These are phyloP conservation scores for Mucor indicus DNA, from an alignment of 371 early-diverging fungal genomes.

Conservation along the genomic window DNA sequence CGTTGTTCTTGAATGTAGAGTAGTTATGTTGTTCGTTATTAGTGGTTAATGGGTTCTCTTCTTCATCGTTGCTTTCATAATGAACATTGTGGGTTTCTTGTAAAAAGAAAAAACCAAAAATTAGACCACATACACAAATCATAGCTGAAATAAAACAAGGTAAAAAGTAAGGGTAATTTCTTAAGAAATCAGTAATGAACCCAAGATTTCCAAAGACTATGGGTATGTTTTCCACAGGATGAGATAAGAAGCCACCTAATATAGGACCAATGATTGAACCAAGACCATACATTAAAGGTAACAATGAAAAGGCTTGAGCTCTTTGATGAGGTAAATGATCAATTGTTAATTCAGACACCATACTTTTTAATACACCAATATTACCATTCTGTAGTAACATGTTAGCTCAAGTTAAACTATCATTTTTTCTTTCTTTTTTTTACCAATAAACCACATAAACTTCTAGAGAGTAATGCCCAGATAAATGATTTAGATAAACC, in stretches of 20 bases:
- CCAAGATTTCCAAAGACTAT: conserved; percentile 58
- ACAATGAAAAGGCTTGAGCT: conserved; percentile 52
- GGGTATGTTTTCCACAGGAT: conserved; percentile 73
- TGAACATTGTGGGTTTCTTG: conserved; percentile 64
- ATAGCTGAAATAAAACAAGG: conserved; percentile 75
- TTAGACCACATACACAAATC: conserved; percentile 60
- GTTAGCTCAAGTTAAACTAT: too few species aligned
- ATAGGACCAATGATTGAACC: conserved; percentile 69
- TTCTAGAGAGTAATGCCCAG: conserved; percentile 67
- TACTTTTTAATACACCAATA: conserved; percentile 82
- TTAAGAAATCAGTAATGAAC: conserved; percentile 51
- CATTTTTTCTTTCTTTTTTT: too few species aligned
- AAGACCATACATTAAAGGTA: conserved; percentile 57
- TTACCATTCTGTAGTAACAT: conserved; percentile 55
- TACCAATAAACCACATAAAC: conserved; percentile 69
- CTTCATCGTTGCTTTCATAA: conserved; percentile 16
- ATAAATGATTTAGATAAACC: conserved; percentile 67
- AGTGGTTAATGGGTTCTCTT: conserved; percentile 6
- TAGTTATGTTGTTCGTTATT: conserved; percentile 10
- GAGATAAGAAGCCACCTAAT: conserved; percentile 72
- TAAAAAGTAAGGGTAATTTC: conserved; percentile 76
- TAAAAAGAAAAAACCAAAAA: conserved; percentile 65
- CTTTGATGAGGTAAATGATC: conserved; percentile 32
- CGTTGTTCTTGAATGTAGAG: conserved; percentile 17
- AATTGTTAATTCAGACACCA: conserved; percentile 82